Evolutionary conservation across 257 asterid species (phyloP), one percentile per base, ranked within the genome.

Genomic region (Forsythia viridissima): DNA sequence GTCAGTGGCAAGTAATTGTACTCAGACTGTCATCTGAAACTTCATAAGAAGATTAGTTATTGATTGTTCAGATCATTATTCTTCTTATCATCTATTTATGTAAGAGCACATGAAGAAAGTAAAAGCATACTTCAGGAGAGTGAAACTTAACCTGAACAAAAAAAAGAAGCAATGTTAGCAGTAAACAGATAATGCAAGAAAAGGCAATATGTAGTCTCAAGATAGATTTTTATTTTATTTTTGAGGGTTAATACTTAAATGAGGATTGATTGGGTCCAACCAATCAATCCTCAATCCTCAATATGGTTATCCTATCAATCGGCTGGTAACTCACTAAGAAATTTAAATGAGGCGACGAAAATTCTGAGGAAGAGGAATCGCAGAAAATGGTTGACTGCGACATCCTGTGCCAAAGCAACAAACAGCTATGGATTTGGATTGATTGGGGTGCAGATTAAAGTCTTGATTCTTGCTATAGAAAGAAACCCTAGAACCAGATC

Each of bases 141-240:
- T 55, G 65, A 55, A 55, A 55, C 30, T 16, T n/a, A 55, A n/a
- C 65, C 65, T 18, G 65, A 16, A 18, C 65, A 55, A 55, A 18
- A 52, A 5, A 8, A 1, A n/a, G 18, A 52, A 52, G 59, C 18
- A 51, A 51, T 15, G 18, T 15, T 15, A 51, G 59, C 21, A 1
- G 21, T 51, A 16, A 30, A 16, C 11, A 4, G 8, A 20, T 39
- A 57, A 75, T 2, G 65, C 61, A 57, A 55, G 24, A 75, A 40
- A 59, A 59, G 0, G 72, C 71, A 30, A 30, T 63, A 12, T 21
- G 40, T 40, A 77, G 16, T 77, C 71, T 59, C 52, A 70, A 77
- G 57, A 76, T 30, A 77, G 24, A 43, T 30, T 76, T n/a, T 75
- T 81, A n/a, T 76, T 74, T 80, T 63, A 42, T n/a, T 46, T 70